phyloP scores from a whole-genome alignment of 2,329 filamentous ascomycete genomes.

The Akanthomyces muscarius region DNA sequence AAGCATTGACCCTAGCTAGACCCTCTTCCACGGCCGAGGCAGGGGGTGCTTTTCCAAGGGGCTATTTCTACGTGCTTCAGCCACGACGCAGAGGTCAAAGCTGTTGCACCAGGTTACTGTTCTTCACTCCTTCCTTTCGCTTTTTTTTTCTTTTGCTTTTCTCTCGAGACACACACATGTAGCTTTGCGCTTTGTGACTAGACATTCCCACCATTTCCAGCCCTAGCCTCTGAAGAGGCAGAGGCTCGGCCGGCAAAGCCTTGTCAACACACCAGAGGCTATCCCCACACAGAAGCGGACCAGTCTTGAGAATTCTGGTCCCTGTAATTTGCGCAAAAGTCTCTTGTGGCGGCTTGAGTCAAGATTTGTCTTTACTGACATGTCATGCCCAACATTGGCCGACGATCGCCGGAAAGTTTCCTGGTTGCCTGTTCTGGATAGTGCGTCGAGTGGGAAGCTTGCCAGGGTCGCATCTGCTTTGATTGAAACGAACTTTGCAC shows the following conservation, averaged over 20 bases:
- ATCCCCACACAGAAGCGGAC: slow-evolving; percentile 8
- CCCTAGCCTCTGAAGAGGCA: not conserved
- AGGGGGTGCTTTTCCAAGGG: not conserved
- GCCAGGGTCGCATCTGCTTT: not conserved
- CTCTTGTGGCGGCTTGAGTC: not conserved
- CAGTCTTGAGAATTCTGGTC: not conserved
- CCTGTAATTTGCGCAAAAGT: slow-evolving; percentile 5
- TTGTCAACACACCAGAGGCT: not conserved
- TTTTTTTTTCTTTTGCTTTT: not conserved
- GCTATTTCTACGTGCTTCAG: not conserved
- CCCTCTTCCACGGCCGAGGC: not conserved
- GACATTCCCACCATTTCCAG: no score
- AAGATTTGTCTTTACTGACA: not conserved
- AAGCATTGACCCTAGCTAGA: slow-evolving; percentile 9
- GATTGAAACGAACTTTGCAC: not conserved
- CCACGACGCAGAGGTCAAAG: not conserved
- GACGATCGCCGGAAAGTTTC: not conserved
- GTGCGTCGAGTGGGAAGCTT: not conserved
- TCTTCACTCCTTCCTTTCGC: no score
- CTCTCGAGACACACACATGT: not conserved
- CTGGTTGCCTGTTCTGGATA: no score
- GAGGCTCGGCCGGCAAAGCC: not conserved
- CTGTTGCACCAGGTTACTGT: not conserved
- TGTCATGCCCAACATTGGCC: not conserved
- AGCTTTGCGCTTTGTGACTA: no score